phyloP scores from a whole-genome alignment of 2,329 filamentous ascomycete species.

The Lasiodiplodia theobromae region DNA sequence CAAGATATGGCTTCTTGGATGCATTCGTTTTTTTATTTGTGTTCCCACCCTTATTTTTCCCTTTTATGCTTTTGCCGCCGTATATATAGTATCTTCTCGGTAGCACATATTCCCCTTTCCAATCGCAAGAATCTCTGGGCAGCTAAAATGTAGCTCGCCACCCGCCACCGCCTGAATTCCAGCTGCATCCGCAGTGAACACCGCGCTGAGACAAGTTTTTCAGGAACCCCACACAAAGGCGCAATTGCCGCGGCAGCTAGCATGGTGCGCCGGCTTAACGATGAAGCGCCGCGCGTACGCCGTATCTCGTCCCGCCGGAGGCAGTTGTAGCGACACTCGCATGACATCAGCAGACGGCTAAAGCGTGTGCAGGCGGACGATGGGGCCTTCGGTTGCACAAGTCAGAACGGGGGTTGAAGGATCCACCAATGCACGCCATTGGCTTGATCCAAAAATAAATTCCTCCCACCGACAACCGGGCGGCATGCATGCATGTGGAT shows the following conservation, averaged over 20 bases:
- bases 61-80: neutral
- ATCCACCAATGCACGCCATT: constrained; percentile 4
- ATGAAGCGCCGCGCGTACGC: neutral
- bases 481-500: constrained; percentile 2
- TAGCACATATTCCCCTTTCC: constrained; percentile 16
- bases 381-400: constrained; percentile 18
- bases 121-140: neutral
- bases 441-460: constrained; percentile 21
- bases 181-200: neutral
- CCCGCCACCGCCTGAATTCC: neutral
- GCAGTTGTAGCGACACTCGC: constrained; percentile 7
- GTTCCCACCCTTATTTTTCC: neutral
- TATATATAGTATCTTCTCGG: constrained; percentile 23
- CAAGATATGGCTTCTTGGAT: constrained; percentile 26
- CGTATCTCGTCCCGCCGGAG: neutral
- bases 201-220: neutral
- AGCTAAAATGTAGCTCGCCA: constrained; percentile 7
- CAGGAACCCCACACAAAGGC: neutral
- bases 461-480: neutral
- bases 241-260: neutral
- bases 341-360: constrained; percentile 21
- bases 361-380: neutral
- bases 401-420: constrained; percentile 3
- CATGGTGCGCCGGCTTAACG: neutral
- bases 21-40: constrained; percentile 20